Conservation (phyloP, 495 filamentous ascomycete genomes). For the Lasiosphaeriaceae sp. region DNA sequence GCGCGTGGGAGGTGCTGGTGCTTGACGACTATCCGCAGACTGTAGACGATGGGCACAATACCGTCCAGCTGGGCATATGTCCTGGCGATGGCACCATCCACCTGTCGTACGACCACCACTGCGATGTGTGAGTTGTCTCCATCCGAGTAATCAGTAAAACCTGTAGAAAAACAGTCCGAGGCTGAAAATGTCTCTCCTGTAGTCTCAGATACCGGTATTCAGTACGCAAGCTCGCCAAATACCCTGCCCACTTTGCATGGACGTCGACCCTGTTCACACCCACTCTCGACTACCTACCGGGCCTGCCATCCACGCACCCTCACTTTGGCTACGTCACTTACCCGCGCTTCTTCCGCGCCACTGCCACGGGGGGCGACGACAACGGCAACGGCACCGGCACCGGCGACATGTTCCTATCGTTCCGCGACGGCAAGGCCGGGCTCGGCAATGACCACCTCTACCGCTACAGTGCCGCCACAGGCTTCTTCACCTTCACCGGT, state of each 20-base stretch:
- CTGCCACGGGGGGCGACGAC: constrained; percentile 16
- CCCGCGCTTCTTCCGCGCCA: constrained; percentile 46
- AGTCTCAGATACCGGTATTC: constrained; percentile 44
- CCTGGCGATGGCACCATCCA: constrained; percentile 47
- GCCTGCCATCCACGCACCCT: constrained; percentile 26
- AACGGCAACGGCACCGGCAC: constrained; percentile 20
- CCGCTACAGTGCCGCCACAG: constrained; percentile 25
- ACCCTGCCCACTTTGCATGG: constrained; percentile 34
- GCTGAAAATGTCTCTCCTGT: neutral
- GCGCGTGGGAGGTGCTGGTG: constrained; percentile 38
- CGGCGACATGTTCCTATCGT: constrained; percentile 36
- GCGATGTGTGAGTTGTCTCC: constrained; percentile 35
- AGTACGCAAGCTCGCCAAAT: constrained; percentile 28
- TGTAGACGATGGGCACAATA: constrained; percentile 47
- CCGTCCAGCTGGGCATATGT: constrained; percentile 45
- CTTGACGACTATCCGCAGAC: constrained; percentile 49
- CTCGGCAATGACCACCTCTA: constrained; percentile 45
- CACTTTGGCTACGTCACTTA: constrained; percentile 43
- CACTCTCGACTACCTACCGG: constrained; percentile 36
- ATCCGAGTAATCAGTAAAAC: no score
- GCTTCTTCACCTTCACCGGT: constrained; percentile 30
- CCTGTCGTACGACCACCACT: constrained; percentile 44
- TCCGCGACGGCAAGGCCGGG: constrained; percentile 48
- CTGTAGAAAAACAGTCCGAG: no score
- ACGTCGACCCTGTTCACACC: constrained; percentile 35